Conservation (phyloP, 164 flowering plant species). For the Euptelea pleiosperma region DNA sequence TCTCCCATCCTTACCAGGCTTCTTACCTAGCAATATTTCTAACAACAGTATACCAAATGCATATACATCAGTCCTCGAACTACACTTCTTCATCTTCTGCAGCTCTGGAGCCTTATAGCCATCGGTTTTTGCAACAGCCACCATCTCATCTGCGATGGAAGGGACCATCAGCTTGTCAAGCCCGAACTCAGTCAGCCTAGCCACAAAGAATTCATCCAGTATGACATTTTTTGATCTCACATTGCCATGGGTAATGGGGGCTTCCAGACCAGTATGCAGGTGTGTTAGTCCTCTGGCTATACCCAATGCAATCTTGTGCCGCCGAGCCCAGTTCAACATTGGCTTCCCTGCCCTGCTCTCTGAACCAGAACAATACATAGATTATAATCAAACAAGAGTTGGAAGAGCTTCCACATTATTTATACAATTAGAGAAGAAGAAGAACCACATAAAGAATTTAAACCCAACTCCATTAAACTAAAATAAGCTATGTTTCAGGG, state of each 20-base stretch:
- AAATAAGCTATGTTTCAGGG: too few relatives aligned
- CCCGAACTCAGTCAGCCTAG: constrained; percentile 84
- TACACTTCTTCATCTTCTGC: constrained; percentile 90
- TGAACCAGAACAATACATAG: constrained; percentile 29
- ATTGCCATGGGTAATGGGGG: constrained; percentile 83
- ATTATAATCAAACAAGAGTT: not conserved
- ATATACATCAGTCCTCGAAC: constrained; percentile 83
- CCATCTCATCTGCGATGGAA: constrained; percentile 81
- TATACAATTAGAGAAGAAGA: too few relatives aligned
- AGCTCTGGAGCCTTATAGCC: constrained; percentile 98
- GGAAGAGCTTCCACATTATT: not conserved
- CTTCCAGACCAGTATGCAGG: constrained; percentile 74
- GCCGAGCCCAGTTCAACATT: constrained; percentile 80
- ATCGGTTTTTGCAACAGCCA: constrained; percentile 69
- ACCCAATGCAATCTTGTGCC: constrained; percentile 88
- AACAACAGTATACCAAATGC: constrained; percentile 86
- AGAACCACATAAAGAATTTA: too few relatives aligned
- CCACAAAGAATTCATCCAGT: constrained; percentile 80
- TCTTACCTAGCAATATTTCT: constrained; percentile 84
- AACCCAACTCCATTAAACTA: too few relatives aligned
- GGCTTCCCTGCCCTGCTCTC: constrained; percentile 81
- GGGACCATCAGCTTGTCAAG: constrained; percentile 85
- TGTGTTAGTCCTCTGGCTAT: constrained; percentile 84
- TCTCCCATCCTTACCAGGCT: constrained; percentile 70
- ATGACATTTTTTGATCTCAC: constrained; percentile 81